Percentiles rank a stretch among this genome's conserved stretches.
phyloP scores from a whole-genome alignment of 2,329 filamentous ascomycete genomes.

The Colletotrichum euphorbiae region DNA sequence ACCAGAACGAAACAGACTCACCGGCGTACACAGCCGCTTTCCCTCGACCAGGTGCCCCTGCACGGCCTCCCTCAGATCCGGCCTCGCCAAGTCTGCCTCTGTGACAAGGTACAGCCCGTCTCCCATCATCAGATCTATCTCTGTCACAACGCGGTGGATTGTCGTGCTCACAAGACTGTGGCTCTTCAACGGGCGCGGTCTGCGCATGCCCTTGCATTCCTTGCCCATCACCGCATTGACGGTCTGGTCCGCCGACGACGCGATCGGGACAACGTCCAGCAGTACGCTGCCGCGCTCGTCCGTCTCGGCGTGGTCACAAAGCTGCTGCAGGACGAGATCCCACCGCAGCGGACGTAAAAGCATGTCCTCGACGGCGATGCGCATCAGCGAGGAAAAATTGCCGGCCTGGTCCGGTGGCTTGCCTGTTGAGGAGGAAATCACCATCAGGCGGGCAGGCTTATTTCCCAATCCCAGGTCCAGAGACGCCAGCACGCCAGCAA shows the following conservation, averaged over 20 bases:
- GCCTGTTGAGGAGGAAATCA: conserved; percentile 3
- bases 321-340: conserved; percentile 10
- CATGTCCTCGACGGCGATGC: conserved; percentile 12
- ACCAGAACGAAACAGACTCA: background rate
- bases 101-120: conserved; percentile 16
- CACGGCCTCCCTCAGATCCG: conserved; percentile 13
- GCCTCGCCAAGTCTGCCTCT: conserved; percentile 12
- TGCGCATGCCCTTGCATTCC: background rate
- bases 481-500: background rate
- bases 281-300: background rate
- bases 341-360: conserved; percentile 17
- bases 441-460: background rate
- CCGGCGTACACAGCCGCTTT: conserved; percentile 21
- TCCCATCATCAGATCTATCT: conserved; percentile 9
- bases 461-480: background rate
- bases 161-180: conserved; percentile 1
- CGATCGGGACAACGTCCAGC: conserved; percentile 10
- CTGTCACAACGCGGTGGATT: conserved; percentile 3
- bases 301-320: conserved; percentile 10
- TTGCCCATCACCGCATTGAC: background rate
- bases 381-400: conserved; percentile 10
- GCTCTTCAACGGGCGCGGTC: background rate
- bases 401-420: background rate
- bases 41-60: conserved; percentile 23
- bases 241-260: conserved; percentile 6